phyloP scores from a whole-genome alignment of 164 flowering plant species.

The Liquidambar formosana region DNA sequence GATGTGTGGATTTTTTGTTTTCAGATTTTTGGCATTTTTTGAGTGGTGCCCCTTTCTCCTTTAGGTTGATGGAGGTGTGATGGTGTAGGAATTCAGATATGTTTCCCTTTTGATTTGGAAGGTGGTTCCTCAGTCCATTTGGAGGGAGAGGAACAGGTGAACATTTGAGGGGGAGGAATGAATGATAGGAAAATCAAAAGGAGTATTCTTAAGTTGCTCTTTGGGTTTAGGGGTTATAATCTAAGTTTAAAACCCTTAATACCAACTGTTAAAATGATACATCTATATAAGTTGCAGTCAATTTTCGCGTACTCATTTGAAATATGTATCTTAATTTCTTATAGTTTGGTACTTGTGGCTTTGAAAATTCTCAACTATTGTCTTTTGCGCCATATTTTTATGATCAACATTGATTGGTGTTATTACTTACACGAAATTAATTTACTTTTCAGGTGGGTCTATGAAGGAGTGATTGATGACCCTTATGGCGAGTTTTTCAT shows the following conservation, averaged over 20 bases:
- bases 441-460: slow-evolving; percentile 73
- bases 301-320: background rate
- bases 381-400: slow-evolving; percentile 5
- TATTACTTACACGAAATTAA: slow-evolving; percentile 8
- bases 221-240: background rate
- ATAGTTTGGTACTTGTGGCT: background rate
- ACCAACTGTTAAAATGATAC: background rate
- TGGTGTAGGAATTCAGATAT: too few species aligned
- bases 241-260: background rate
- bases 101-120: too few species aligned
- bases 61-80: too few species aligned
- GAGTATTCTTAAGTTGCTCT: too few species aligned
- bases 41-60: too few species aligned
- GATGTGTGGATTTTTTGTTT: too few species aligned
- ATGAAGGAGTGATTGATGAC: slow-evolving; percentile 98
- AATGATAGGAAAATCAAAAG: too few species aligned
- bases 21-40: too few species aligned
- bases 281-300: background rate
- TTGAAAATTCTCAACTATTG: background rate
- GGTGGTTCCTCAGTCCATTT: too few species aligned
- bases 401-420: background rate
- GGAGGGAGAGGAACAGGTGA: too few species aligned
- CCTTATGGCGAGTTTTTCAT: slow-evolving; percentile 96
- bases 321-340: background rate
- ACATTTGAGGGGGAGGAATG: too few species aligned